Base-by-base conservation (phyloP, 2,329 filamentous ascomycete species). In the Emmonsiellopsis sp. region DNA sequence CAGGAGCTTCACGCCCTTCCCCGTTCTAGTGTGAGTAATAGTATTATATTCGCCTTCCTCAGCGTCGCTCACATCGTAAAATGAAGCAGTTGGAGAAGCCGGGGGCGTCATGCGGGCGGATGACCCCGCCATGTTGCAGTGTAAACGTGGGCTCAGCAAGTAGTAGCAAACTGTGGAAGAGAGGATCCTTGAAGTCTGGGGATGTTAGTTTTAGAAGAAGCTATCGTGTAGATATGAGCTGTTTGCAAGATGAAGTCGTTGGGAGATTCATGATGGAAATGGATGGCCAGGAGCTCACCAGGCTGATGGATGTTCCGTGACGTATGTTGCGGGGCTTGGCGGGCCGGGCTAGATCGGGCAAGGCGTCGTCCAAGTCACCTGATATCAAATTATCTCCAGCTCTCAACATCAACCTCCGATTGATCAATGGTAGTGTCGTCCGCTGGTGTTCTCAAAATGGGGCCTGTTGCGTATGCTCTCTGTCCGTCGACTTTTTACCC, bases 41-140 rank as follows among this genome's bases (percentile, higher is more conserved):
- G 90, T 97, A 68, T 94, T 88, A 74, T 98, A 98, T 44, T 88
- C 93, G 61, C 86, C 87, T 72, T 97, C 93, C 59, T 95, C 91
- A 65, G 95, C 90, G 75, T 98, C 94, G 70, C 89, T 95, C 78
- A 97, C 78, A 65, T 92, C 92, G 76, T 95, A 96, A 76, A 92
- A 93, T 64, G 89, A 95, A 51, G 85, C 89, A 2, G 87, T 81
- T 2, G 91, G 90, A 37, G 91, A 96, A 11, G 82, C 77, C 55
- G 70, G 69, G 60, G 70, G 69, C 30, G 70, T 72, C 55, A 65
- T 66, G 58, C 67, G 64, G 53, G 64, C 57, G 51, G 56, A 52
- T 38, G 61, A 59, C 55, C 60, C 63, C 55, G 68, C 62, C 67
- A 71, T 71, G 26, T 26, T 26, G 20, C 20, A 37, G n/a, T 38